Percentiles rank a stretch among this genome's conserved stretches.
These are phyloP conservation scores for Aureobasidium sp. DNA, from an alignment of 2,329 filamentous ascomycete species.

Conservation along the genomic window DNA sequence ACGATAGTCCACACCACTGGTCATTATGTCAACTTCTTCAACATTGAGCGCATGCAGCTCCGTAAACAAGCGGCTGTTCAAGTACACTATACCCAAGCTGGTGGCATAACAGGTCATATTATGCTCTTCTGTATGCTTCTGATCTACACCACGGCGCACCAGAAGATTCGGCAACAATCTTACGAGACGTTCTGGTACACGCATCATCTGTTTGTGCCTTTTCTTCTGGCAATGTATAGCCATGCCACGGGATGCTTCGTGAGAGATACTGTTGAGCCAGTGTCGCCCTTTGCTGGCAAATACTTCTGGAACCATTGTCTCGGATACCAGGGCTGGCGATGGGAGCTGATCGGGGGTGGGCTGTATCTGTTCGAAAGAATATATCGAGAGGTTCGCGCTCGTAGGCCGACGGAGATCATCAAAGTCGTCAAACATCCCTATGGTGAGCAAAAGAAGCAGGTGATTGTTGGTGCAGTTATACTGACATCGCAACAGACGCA, in stretches of 20 bases:
- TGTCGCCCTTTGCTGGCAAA: constrained; percentile 77
- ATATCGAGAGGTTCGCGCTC: constrained; percentile 81
- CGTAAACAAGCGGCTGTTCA: constrained; percentile 73
- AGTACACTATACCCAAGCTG: constrained; percentile 84
- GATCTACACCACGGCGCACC: constrained; percentile 94
- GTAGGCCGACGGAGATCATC: constrained; percentile 79
- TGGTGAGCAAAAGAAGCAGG: constrained; percentile 46
- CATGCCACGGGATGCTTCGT: constrained; percentile 97
- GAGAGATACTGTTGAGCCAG: constrained; percentile 63
- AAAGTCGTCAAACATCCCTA: constrained; percentile 95
- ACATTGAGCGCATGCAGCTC: constrained; percentile 79
- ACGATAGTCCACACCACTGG: constrained; percentile 66
- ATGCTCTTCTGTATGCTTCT: constrained; percentile 99
- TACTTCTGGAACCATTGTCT: constrained; percentile 88
- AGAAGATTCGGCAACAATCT: constrained; percentile 89
- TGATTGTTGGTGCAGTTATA: constrained; percentile 5
- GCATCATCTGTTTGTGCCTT: constrained; percentile 96
- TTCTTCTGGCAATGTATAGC: constrained; percentile 87
- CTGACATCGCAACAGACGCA: constrained; percentile 52
- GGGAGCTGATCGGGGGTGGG: constrained; percentile 81
- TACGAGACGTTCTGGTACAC: constrained; percentile 99
- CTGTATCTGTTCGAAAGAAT: constrained; percentile 83
- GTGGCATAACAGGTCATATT: constrained; percentile 89
- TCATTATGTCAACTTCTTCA: constrained; percentile 99
- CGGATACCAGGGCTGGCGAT: constrained; percentile 93